These are phyloP conservation scores for Sclerotinia nivalis DNA, from an alignment of 2,329 filamentous ascomycete genomes.

Conservation along the genomic window DNA sequence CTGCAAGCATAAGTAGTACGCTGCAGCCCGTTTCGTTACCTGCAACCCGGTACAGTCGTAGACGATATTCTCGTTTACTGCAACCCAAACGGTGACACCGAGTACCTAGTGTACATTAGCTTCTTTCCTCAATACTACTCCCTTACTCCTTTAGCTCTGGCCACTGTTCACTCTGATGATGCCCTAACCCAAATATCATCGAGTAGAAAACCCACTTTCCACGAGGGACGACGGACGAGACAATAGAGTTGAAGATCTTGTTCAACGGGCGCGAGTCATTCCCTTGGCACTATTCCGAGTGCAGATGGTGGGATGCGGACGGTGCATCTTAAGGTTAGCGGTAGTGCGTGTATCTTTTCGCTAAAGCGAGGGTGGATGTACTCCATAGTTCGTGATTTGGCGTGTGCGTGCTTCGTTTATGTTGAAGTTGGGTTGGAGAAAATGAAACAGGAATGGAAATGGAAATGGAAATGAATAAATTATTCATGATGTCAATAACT, in stretches of 20 bases:
- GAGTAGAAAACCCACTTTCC: background rate
- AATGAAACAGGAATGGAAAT: background rate
- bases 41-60: background rate
- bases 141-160: too few relatives aligned
- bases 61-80: background rate
- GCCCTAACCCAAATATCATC: background rate
- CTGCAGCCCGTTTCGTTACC: background rate
- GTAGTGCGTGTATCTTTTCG: background rate
- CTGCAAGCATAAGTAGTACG: background rate
- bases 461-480: too few relatives aligned
- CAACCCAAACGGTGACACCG: slow-evolving; percentile 10
- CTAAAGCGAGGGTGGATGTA: background rate
- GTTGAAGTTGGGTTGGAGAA: background rate
- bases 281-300: background rate
- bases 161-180: background rate
- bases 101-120: slow-evolving; percentile 5
- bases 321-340: background rate
- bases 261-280: slow-evolving; percentile 17
- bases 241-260: background rate
- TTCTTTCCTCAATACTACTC: background rate
- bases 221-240: background rate
- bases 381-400: background rate
- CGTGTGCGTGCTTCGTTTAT: too few relatives aligned
- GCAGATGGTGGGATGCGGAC: background rate
- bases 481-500: too few relatives aligned